Evolutionary conservation across 352 stramenopile genomes (phyloP).

Genomic region (Globisporangium radiosum): DNA sequence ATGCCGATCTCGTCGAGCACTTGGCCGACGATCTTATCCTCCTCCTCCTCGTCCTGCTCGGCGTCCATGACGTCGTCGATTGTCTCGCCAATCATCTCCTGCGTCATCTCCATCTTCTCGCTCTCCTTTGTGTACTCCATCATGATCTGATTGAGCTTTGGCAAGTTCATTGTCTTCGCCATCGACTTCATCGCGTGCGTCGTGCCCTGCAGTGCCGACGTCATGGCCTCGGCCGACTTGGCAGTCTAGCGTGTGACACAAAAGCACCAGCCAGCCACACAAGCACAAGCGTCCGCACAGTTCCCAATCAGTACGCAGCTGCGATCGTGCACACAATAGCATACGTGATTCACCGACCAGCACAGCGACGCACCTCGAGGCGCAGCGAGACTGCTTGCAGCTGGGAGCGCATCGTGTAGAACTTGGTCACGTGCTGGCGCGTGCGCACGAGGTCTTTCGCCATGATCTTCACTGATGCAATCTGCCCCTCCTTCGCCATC

Average conservation of each 20-base stretch:
- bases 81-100: conserved; percentile 97
- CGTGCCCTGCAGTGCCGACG: conserved; percentile 75
- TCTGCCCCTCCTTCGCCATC: conserved; percentile 94
- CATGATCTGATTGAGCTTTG: conserved; percentile 97
- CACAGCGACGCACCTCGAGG: conserved; percentile 36
- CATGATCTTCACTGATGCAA: conserved; percentile 96
- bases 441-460: conserved; percentile 95
- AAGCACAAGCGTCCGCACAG: not conserved
- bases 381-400: conserved; percentile 94
- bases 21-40: conserved; percentile 95
- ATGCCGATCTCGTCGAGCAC: conserved; percentile 98
- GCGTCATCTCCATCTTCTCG: conserved; percentile 96
- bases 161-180: conserved; percentile 95
- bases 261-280: not conserved
- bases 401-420: conserved; percentile 97
- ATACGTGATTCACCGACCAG: too few species aligned
- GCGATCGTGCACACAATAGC: too few species aligned
- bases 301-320: too few species aligned
- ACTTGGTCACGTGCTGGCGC: conserved; percentile 95
- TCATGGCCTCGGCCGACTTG: conserved; percentile 96
- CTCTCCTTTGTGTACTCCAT: conserved; percentile 97
- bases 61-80: conserved; percentile 96
- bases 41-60: conserved; percentile 93
- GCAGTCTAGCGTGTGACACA: conserved; percentile 67
- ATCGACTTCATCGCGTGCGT: conserved; percentile 80